Evolutionary conservation across 345 rosid species (phyloP).

Genomic region (Boechera retrofracta): DNA sequence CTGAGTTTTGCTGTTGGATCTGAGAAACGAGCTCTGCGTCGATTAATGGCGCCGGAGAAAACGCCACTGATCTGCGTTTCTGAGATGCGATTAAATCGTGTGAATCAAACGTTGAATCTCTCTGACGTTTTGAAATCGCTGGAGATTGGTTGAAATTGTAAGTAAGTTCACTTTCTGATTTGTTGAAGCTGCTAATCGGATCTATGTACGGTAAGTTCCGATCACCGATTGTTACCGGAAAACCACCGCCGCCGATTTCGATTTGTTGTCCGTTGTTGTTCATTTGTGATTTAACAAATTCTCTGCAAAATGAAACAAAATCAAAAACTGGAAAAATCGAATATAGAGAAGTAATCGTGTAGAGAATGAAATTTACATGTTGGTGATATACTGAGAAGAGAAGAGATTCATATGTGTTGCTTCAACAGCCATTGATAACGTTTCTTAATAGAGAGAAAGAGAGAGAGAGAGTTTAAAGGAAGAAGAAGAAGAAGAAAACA

Average conservation of each 20-base stretch:
- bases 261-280: slow-evolving; percentile 53
- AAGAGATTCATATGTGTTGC: slow-evolving; percentile 53
- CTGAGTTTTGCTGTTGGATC: slow-evolving; percentile 61
- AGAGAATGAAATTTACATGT: slow-evolving; percentile 45
- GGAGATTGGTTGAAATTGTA: slow-evolving; percentile 47
- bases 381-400: slow-evolving; percentile 48
- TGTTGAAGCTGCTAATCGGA: slow-evolving; percentile 49
- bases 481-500: slow-evolving; percentile 21
- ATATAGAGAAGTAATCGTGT: neutral
- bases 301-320: slow-evolving; percentile 41
- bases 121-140: slow-evolving; percentile 52
- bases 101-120: slow-evolving; percentile 54
- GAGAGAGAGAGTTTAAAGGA: slow-evolving; percentile 1
- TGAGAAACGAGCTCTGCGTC: slow-evolving; percentile 53
- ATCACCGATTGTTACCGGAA: slow-evolving; percentile 43
- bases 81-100: slow-evolving; percentile 25
- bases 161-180: slow-evolving; percentile 61
- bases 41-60: slow-evolving; percentile 35
- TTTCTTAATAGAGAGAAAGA: slow-evolving; percentile 27
- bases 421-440: slow-evolving; percentile 63
- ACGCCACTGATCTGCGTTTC: slow-evolving; percentile 44
- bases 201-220: slow-evolving; percentile 46
- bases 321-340: neutral
- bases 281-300: slow-evolving; percentile 52
- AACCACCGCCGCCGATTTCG: slow-evolving; percentile 40